Percentiles rank a stretch among this genome's conserved stretches.
Conservation (phyloP, 2,329 filamentous ascomycete species). For the Phoma sp. region DNA sequence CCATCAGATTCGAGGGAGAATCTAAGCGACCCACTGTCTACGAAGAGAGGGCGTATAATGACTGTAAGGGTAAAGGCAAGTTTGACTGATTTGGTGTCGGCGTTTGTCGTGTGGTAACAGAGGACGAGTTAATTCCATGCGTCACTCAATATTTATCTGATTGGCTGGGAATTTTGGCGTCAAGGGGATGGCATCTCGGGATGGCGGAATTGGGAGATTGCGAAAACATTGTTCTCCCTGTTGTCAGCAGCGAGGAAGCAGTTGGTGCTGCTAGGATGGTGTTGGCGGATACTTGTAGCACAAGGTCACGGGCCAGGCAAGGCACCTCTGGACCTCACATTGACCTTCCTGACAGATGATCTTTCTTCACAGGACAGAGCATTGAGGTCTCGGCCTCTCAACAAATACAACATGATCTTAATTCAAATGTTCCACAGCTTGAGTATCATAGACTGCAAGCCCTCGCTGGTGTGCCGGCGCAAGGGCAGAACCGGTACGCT, state of each 20-base stretch:
- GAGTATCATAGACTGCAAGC: slow-evolving; percentile 2
- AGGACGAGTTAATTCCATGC: too few relatives aligned
- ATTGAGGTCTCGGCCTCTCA: slow-evolving; percentile 9
- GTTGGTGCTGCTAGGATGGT: not conserved
- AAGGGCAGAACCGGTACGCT: slow-evolving; percentile 6
- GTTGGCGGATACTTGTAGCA: slow-evolving; percentile 3
- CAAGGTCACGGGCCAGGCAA: slow-evolving; percentile 7
- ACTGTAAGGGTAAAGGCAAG: slow-evolving; percentile 21
- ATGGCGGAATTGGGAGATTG: not conserved
- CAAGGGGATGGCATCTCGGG: too few relatives aligned
- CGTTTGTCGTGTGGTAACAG: not conserved
- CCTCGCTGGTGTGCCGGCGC: slow-evolving; percentile 9
- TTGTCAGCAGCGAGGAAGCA: slow-evolving; percentile 5
- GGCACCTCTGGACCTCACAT: not conserved
- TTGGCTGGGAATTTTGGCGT: too few relatives aligned
- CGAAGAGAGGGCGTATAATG: slow-evolving; percentile 31
- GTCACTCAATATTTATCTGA: too few relatives aligned
- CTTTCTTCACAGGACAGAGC: not conserved
- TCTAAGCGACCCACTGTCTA: slow-evolving; percentile 50
- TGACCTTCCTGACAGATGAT: too few relatives aligned
- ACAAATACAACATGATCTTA: slow-evolving; percentile 3
- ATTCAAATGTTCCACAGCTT: slow-evolving; percentile 6
- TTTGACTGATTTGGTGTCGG: not conserved
- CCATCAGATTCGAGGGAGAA: slow-evolving; percentile 54
- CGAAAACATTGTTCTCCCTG: slow-evolving; percentile 4